These are phyloP conservation scores for Phoma herbarum DNA, from an alignment of 2,329 filamentous ascomycete genomes.

Conservation along the genomic window DNA sequence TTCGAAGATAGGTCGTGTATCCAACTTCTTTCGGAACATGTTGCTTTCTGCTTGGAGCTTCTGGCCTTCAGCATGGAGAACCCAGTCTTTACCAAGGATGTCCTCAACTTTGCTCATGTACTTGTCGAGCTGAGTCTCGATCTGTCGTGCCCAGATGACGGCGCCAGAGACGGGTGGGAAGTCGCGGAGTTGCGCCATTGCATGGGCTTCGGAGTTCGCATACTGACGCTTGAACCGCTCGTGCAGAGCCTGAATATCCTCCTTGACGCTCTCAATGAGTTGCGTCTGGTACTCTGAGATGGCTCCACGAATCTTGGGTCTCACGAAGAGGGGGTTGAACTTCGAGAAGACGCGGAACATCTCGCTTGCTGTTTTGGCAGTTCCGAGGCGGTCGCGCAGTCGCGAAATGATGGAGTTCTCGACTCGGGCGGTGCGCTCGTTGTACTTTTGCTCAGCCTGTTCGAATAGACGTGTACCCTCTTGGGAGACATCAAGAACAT, in stretches of 20 bases:
- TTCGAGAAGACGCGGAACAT: slow-evolving; percentile 99
- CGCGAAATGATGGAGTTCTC: slow-evolving; percentile 99
- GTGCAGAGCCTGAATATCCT: slow-evolving; percentile 90
- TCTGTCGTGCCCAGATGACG: slow-evolving; percentile 97
- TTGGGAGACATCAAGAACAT: slow-evolving; percentile 88
- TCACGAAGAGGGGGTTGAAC: slow-evolving; percentile 98
- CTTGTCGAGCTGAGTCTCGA: slow-evolving; percentile 91
- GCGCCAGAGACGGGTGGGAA: slow-evolving; percentile 94
- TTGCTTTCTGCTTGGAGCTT: slow-evolving; percentile 91
- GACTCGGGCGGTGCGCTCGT: slow-evolving; percentile 94
- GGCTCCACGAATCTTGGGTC: slow-evolving; percentile 97
- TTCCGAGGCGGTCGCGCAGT: slow-evolving; percentile 89
- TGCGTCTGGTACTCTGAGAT: slow-evolving; percentile 98
- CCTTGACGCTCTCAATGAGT: slow-evolving; percentile 96
- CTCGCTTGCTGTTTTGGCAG: slow-evolving; percentile 96
- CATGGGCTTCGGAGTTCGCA: slow-evolving; percentile 95
- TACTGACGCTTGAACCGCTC: slow-evolving; percentile 99
- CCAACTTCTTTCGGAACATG: slow-evolving; percentile 94
- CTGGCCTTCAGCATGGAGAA: slow-evolving; percentile 91
- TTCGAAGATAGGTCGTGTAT: slow-evolving; percentile 92
- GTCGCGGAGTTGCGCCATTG: slow-evolving; percentile 97
- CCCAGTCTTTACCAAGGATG: slow-evolving; percentile 94
- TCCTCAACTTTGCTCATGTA: slow-evolving; percentile 99
- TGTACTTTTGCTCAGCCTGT: slow-evolving; percentile 93
- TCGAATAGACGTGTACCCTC: slow-evolving; percentile 94